Base-by-base conservation (phyloP, 139 green algal genomes). In the Picochlorum sp. region DNA sequence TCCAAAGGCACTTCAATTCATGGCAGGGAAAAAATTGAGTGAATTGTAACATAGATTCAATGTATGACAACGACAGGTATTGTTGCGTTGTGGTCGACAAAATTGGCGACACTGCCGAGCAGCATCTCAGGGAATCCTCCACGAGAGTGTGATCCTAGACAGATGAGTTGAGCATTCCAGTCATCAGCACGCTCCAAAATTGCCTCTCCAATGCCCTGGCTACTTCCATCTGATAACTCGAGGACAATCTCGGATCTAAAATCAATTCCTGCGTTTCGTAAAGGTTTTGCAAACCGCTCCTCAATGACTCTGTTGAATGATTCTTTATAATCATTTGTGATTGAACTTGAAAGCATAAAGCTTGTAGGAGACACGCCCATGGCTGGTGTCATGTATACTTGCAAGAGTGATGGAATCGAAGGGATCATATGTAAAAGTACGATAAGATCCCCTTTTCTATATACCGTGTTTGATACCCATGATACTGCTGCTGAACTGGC, bases 1-100 rank as follows among this genome's bases (percentile, higher is more conserved):
- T 38, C 77, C 81, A 0, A 73, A 75, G 14, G 82, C 92, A 49
- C 63, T 98, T 6, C 65, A 84, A 16, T 93, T 90, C 51, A 64
- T 97, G 9, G 66, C 72, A 2, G 89, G 88, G 3, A 95, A 94
- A 59, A 71, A 61, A 14, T 20, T 90, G 2, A 47, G 18, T 10
- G 72, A 95, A 59, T 74, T 98, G 16, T 98, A 55, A 82, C 34
- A 28, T n/a, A 16, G 23, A 59, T 11, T 28, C 41, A 54, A 54
- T 54, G 47, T 18, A 54, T 10, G 0, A 54, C 47, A 26, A 54
- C 47, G 15, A 54, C 47, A 26, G 47, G 47, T 54, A 54, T 21
- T 54, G 47, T 26, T 20, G 47, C 47, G 45, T 71, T 44, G 34
- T 72, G 70, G 9, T 45, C 56, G 6, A 72, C 31, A 16, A 58